Evolutionary conservation across 2,329 filamentous ascomycete species (phyloP).

Genomic region (Exserohilum turcica): DNA sequence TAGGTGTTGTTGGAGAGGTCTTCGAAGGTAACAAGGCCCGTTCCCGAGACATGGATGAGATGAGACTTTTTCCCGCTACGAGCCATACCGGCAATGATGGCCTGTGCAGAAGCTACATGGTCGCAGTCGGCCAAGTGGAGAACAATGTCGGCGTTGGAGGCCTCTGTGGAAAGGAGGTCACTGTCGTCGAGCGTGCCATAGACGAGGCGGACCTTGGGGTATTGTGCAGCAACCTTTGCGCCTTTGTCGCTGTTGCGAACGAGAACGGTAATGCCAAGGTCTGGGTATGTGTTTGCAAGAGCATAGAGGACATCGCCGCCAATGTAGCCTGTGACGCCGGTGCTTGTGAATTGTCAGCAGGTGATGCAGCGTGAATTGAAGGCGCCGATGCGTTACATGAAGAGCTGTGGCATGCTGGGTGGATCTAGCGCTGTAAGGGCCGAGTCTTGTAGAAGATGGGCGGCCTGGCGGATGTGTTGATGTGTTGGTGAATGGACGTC

Average conservation of each 20-base stretch:
- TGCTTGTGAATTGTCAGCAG: slow-evolving; percentile 21
- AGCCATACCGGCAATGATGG: slow-evolving; percentile 40
- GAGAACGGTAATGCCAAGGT: slow-evolving; percentile 56
- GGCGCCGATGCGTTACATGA: slow-evolving; percentile 20
- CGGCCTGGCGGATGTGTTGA: neutral
- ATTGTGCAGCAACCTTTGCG: slow-evolving; percentile 52
- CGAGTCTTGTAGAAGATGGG: too few species aligned
- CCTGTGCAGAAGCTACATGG: slow-evolving; percentile 31
- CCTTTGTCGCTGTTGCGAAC: slow-evolving; percentile 58
- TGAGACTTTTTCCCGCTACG: slow-evolving; percentile 54
- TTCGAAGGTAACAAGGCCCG: slow-evolving; percentile 59
- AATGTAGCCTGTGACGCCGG: slow-evolving; percentile 43
- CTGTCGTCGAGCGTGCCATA: slow-evolving; percentile 52
- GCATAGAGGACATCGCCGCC: slow-evolving; percentile 39
- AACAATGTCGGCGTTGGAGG: slow-evolving; percentile 38
- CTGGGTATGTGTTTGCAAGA: slow-evolving; percentile 54
- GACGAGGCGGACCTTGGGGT: slow-evolving; percentile 56
- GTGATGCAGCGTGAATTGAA: neutral
- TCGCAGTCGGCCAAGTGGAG: slow-evolving; percentile 45
- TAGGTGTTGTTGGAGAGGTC: slow-evolving; percentile 54
- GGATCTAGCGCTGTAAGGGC: neutral
- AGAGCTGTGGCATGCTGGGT: slow-evolving; percentile 34
- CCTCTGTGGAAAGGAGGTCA: slow-evolving; percentile 35
- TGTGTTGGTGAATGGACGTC: neutral
- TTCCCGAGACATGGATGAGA: slow-evolving; percentile 61